Evolutionary conservation across 1,284 basidiomycete species (phyloP).

Genomic region (Marasmius tenuissimus): DNA sequence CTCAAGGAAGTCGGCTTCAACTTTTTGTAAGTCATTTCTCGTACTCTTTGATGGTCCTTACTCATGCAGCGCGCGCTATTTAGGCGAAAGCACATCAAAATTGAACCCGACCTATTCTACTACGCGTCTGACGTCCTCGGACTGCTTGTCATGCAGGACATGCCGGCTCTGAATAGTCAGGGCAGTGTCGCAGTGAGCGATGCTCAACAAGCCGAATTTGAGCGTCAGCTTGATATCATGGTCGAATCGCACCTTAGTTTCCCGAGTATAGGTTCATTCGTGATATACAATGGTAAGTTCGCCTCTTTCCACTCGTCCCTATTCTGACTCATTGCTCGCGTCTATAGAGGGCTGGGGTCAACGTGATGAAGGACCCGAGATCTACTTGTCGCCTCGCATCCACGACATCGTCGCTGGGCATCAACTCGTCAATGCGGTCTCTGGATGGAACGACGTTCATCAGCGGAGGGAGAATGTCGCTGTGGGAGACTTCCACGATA

Average conservation of each 20-base stretch:
- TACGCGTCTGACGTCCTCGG: constrained; percentile 12
- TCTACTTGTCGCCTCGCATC: constrained; percentile 11
- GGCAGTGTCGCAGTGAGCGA: constrained; percentile 4
- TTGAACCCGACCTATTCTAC: constrained; percentile 16
- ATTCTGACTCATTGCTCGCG: background rate
- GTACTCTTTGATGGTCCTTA: background rate
- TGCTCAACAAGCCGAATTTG: constrained; percentile 13
- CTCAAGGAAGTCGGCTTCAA: constrained; percentile 16
- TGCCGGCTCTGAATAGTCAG: constrained; percentile 15
- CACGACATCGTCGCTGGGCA: constrained; percentile 7
- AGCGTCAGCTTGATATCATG: constrained; percentile 14
- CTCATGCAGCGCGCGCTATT: background rate
- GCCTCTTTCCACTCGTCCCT: background rate
- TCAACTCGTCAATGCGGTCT: constrained; percentile 17
- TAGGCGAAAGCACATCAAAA: constrained; percentile 17
- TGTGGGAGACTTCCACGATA: constrained; percentile 16
- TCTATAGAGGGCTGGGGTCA: constrained; percentile 19
- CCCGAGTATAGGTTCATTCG: constrained; percentile 13
- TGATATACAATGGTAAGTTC: constrained; percentile 15
- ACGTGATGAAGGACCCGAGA: constrained; percentile 8
- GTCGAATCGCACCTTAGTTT: constrained; percentile 11
- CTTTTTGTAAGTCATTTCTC: constrained; percentile 2
- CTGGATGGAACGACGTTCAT: constrained; percentile 13
- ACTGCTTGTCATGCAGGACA: constrained; percentile 15
- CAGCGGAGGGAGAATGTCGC: background rate